Percentiles rank a stretch among this genome's conserved stretches.
These are phyloP conservation scores for Dictyostelium brefeldianum DNA, from an alignment of 78 protist species.

Conservation along the genomic window DNA sequence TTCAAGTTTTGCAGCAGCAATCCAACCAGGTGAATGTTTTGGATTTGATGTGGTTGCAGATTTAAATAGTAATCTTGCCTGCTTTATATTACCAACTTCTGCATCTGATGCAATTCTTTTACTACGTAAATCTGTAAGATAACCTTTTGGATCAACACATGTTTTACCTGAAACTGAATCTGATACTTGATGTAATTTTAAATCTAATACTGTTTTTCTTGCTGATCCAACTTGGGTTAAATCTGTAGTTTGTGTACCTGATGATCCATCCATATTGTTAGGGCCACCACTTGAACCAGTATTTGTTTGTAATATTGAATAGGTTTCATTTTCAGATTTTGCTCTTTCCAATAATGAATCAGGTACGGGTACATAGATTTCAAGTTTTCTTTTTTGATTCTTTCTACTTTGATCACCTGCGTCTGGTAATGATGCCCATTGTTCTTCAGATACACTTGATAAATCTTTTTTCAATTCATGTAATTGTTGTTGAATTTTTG, in stretches of 20 bases:
- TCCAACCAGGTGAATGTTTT: constrained; percentile 93
- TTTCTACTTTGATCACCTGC: constrained; percentile 46
- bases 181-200: constrained; percentile 84
- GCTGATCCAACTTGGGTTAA: constrained; percentile 91
- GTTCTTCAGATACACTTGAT: constrained; percentile 51
- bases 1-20: constrained; percentile 96
- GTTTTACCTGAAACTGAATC: constrained; percentile 96
- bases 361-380: constrained; percentile 82
- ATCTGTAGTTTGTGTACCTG: constrained; percentile 83
- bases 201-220: constrained; percentile 80
- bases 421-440: constrained; percentile 87
- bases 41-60: constrained; percentile 85
- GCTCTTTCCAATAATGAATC: constrained; percentile 79
- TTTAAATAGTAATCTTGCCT: constrained; percentile 91
- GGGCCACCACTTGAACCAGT: neutral
- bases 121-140: constrained; percentile 87
- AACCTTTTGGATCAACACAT: constrained; percentile 97
- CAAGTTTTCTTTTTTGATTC: constrained; percentile 6
- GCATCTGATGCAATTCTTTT: constrained; percentile 58
- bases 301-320: constrained; percentile 1
- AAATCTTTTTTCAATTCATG: constrained; percentile 89
- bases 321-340: constrained; percentile 65
- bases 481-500: constrained; percentile 91
- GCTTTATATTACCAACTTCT: constrained; percentile 91
- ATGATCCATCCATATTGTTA: neutral